Conservation (phyloP, 495 filamentous ascomycete genomes). For the Penicillium pulvis region DNA sequence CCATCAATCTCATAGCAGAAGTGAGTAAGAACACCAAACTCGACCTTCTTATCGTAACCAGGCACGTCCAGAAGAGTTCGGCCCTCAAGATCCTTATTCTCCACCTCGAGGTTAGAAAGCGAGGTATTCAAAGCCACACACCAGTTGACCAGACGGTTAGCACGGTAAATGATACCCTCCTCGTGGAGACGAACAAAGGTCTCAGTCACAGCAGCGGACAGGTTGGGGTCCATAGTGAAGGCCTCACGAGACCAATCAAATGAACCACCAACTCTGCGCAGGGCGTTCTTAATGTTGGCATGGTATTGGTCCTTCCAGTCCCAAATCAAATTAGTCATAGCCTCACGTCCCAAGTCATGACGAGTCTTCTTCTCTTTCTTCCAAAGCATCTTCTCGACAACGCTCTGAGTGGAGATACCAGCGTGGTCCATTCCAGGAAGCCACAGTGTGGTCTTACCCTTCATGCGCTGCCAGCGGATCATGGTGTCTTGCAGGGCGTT, state of each 20-base stretch:
- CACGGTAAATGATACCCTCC: conserved; percentile 75
- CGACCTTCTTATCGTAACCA: conserved; percentile 67
- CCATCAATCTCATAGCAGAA: conserved; percentile 73
- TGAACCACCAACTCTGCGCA: conserved; percentile 61
- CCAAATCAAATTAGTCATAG: conserved; percentile 62
- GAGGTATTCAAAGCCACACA: conserved; percentile 73
- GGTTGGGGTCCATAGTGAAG: conserved; percentile 72
- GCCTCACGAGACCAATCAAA: conserved; percentile 69
- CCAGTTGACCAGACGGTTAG: conserved; percentile 79
- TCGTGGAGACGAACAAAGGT: conserved; percentile 74
- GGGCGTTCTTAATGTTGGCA: conserved; percentile 58
- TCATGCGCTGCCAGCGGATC: conserved; percentile 70
- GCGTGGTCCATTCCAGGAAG: conserved; percentile 78
- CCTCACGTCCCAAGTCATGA: conserved; percentile 63
- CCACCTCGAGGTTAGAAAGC: conserved; percentile 74
- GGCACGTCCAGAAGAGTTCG: conserved; percentile 67
- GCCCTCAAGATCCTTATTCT: conserved; percentile 69
- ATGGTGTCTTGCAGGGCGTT: conserved; percentile 73
- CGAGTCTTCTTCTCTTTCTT: conserved; percentile 65
- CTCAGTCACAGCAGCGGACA: conserved; percentile 68
- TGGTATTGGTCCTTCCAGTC: conserved; percentile 75
- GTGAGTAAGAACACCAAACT: conserved; percentile 71
- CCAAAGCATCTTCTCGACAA: conserved; percentile 78
- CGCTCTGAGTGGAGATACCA: conserved; percentile 74
- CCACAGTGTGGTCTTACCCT: conserved; percentile 68